Percentiles rank a stretch among this genome's conserved stretches.
phyloP scores from a whole-genome alignment of 75 land plant species.

The Chamaecyparis obtusa region DNA sequence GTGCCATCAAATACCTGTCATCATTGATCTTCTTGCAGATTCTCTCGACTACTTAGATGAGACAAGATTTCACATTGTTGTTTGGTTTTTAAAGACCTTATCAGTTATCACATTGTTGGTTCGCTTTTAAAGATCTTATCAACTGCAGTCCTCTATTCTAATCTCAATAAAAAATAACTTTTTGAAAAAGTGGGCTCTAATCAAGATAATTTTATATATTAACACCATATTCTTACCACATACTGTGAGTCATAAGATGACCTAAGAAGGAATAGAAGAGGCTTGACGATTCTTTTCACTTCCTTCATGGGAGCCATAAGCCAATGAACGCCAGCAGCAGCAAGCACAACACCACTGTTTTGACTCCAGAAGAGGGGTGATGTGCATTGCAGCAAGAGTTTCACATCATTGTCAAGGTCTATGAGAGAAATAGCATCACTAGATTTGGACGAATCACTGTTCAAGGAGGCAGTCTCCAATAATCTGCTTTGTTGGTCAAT shows the following conservation, averaged over 20 bases:
- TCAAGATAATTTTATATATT: background rate
- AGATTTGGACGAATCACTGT: conserved; percentile 9
- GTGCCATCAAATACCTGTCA: too few relatives aligned
- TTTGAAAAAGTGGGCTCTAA: background rate
- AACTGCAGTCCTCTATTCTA: too few relatives aligned
- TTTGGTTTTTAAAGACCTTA: too few relatives aligned
- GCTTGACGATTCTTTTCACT: conserved; percentile 72
- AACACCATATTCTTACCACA: conserved; percentile 66
- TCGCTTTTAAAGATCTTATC: too few relatives aligned
- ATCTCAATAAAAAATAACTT: background rate
- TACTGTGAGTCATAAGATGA: conserved; percentile 86
- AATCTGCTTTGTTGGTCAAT: conserved; percentile 45
- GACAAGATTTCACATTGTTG: too few relatives aligned
- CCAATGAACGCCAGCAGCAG: conserved; percentile 94
- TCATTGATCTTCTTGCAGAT: too few relatives aligned
- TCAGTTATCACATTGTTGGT: too few relatives aligned
- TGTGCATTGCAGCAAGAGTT: conserved; percentile 76
- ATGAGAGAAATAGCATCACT: conserved; percentile 23
- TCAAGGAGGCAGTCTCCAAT: conserved; percentile 16
- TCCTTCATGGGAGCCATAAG: conserved; percentile 68
- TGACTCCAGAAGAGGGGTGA: conserved; percentile 86
- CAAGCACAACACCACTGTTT: conserved; percentile 97
- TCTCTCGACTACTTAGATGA: too few relatives aligned
- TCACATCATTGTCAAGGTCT: conserved; percentile 58
- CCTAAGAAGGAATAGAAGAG: conserved; percentile 81